phyloP scores from a whole-genome alignment of 805 yeast species.

The Pichia pseudocactophila region DNA sequence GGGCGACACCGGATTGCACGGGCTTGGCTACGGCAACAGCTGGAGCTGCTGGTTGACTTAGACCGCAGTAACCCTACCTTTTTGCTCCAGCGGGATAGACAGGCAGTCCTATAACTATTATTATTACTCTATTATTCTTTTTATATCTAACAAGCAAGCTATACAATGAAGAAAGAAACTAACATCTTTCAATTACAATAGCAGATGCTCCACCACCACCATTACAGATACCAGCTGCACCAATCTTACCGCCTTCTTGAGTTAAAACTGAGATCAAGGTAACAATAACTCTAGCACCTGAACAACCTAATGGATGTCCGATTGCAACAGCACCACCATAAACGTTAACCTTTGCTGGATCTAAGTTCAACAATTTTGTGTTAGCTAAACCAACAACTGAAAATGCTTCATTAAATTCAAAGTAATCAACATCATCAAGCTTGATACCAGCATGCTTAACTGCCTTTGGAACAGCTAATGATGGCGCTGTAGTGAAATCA shows the following conservation, averaged over 20 bases:
- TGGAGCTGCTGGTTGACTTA: constrained; percentile 18
- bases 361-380: constrained; percentile 57
- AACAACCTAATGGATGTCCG: constrained; percentile 92
- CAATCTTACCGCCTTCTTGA: constrained; percentile 82
- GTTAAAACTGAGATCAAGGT: constrained; percentile 71
- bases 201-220: constrained; percentile 99
- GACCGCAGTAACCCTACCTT: constrained; percentile 11
- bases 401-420: constrained; percentile 96
- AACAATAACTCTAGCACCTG: constrained; percentile 91
- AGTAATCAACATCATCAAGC: constrained; percentile 69
- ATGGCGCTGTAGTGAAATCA: constrained; percentile 94
- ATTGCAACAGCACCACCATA: constrained; percentile 96
- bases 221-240: constrained; percentile 95
- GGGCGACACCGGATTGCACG: constrained; percentile 33
- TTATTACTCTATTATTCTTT: background rate
- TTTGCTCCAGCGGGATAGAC: too few relatives aligned
- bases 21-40: constrained; percentile 24
- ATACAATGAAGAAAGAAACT: constrained; percentile 8
- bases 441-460: constrained; percentile 72
- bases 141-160: background rate
- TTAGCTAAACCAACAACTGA: constrained; percentile 94
- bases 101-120: too few relatives aligned
- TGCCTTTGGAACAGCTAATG: constrained; percentile 93
- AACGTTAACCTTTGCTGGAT: constrained; percentile 63
- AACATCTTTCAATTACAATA: constrained; percentile 69